Evolutionary conservation across 2,329 filamentous ascomycete genomes (phyloP), one percentile per base, ranked within the genome.

Genomic region (Aspergillus sp.): DNA sequence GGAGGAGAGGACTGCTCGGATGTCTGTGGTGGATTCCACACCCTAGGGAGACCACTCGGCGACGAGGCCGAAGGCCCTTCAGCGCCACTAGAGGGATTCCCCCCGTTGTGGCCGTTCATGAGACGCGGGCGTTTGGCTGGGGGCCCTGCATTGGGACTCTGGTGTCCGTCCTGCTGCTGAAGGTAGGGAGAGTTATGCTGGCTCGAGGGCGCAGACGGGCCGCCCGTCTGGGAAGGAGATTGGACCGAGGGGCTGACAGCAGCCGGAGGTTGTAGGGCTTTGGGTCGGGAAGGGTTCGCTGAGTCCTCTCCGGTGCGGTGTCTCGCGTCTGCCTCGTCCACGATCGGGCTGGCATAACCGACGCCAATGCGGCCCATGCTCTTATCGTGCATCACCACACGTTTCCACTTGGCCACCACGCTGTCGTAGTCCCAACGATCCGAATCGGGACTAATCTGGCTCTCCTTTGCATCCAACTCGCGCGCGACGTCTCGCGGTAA

Each of bases 401-500:
- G 67, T 54, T 72, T 77, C 77, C 77, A 79, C 54, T 78, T 79
- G 3, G 72, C 65, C 11, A 80, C 68, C 4, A 79, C 63, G 31
- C 63, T 73, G 44, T 79, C 76, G 50, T 76, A 79, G 56, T 78
- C 76, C 76, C 76, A 79, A 40, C 73, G 66, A 0, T 67, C 52
- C 6, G 71, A 70, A 29, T 68, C 61, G 2, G 69, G 60, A 29
- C 64, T 66, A 38, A 70, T 67, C 17, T 67, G 60, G 55, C 71
- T 71, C 16, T 71, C 66, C 20, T 68, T 62, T 6, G 64, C 52
- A 53, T 70, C 67, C 16, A 76, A 55, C 53, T 76, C 72, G 34
- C 71, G 62, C 6, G 70, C 65, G 14, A 73, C 67, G 16, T 72
- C 69, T 3, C 69, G 61, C 7, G 73, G 62, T 40, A 78, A 52